These are phyloP conservation scores for Hygrophila difformis DNA, from an alignment of 257 asterid genomes.

Conservation along the genomic window DNA sequence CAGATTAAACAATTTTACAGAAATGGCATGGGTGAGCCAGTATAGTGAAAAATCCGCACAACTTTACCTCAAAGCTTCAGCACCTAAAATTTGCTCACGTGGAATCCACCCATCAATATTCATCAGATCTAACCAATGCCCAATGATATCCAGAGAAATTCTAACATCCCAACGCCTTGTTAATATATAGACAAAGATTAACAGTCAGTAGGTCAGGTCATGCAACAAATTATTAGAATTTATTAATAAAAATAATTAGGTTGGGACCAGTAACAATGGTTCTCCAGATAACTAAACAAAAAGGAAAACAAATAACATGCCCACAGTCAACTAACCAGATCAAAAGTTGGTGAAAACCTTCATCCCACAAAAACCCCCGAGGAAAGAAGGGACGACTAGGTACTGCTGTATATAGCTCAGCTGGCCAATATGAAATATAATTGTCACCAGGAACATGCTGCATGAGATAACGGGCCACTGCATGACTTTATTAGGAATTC, in stretches of 20 bases:
- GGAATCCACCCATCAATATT: conserved; percentile 99
- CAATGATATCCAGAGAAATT: conserved; percentile 80
- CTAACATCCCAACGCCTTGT: conserved; percentile 96
- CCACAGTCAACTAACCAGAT: conserved; percentile 56
- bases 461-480: conserved; percentile 33
- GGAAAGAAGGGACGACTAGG: conserved; percentile 99
- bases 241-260: not conserved
- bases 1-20: conserved; percentile 8
- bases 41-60: conserved; percentile 18
- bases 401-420: conserved; percentile 95
- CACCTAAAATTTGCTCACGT: conserved; percentile 96
- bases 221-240: conserved; percentile 1
- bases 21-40: conserved; percentile 2
- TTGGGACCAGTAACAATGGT: conserved; percentile 9
- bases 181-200: conserved; percentile 14
- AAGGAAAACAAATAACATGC: conserved; percentile 1
- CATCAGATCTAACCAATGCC: conserved; percentile 98
- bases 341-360: conserved; percentile 94
- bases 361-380: conserved; percentile 98
- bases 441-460: conserved; percentile 53
- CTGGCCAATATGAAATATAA: conserved; percentile 83
- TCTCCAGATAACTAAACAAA: not conserved
- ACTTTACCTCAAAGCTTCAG: conserved; percentile 86
- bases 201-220: no score
- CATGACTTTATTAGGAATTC: conserved; percentile 32